These are phyloP conservation scores for Lojkania enalia DNA, from an alignment of 2,329 filamentous ascomycete genomes.

Conservation along the genomic window DNA sequence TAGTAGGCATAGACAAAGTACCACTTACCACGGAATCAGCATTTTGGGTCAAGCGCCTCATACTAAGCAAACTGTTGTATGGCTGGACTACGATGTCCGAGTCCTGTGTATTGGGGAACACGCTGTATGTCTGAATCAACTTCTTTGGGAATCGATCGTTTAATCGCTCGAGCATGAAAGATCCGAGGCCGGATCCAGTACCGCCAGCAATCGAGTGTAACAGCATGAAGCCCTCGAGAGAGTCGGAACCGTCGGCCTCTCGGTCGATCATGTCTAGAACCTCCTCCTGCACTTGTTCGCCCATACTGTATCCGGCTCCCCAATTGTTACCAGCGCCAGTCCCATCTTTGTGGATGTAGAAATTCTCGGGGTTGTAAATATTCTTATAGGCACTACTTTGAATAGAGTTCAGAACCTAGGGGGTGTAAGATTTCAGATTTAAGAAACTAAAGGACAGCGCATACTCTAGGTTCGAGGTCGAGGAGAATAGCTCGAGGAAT, in stretches of 20 bases:
- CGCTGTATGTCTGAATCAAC: slow-evolving; percentile 97
- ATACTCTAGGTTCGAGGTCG: slow-evolving; percentile 90
- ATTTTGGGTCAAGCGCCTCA: slow-evolving; percentile 90
- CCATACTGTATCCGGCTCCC: slow-evolving; percentile 94
- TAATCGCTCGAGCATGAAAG: slow-evolving; percentile 89
- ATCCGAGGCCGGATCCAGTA: slow-evolving; percentile 93
- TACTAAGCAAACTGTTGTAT: slow-evolving; percentile 93
- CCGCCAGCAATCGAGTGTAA: slow-evolving; percentile 97
- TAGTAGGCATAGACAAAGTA: slow-evolving; percentile 6
- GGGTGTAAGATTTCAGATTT: slow-evolving; percentile 52
- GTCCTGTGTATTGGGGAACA: slow-evolving; percentile 92
- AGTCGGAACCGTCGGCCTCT: slow-evolving; percentile 97
- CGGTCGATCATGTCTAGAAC: slow-evolving; percentile 99
- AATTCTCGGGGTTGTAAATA: slow-evolving; percentile 99
- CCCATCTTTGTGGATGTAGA: slow-evolving; percentile 93
- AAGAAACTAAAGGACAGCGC: no score
- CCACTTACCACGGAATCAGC: slow-evolving; percentile 92
- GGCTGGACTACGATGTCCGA: slow-evolving; percentile 95
- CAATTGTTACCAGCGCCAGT: slow-evolving; percentile 97
- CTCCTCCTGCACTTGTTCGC: slow-evolving; percentile 90
- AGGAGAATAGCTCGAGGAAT: slow-evolving; percentile 95
- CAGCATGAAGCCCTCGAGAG: slow-evolving; percentile 98
- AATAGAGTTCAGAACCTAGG: slow-evolving; percentile 90
- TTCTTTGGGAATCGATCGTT: slow-evolving; percentile 99
- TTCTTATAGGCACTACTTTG: slow-evolving; percentile 94